Evolutionary conservation across 1,139 yeast species (phyloP), one percentile per base, ranked within the genome.

Genomic region (Wickerhamiella pararugosa): DNA sequence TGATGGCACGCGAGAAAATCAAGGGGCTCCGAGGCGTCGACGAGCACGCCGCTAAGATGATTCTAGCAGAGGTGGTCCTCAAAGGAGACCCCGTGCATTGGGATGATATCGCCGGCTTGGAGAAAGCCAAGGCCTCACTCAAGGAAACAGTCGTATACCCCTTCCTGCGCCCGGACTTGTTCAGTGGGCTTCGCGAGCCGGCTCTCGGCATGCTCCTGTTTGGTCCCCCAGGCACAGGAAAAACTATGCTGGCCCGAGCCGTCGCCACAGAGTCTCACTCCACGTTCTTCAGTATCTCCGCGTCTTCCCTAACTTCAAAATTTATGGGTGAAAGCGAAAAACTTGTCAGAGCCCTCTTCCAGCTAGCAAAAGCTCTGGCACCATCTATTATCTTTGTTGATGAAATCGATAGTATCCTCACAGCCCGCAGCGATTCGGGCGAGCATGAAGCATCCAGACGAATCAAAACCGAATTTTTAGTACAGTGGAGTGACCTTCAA

Each of bases 251-350:
- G 46, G 98, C 98, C 10, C 90, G 90, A 57, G 98, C 98, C 0
- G 97, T 90, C 4, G 99, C 99, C 27, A 90, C 98, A 0, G 99
- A 90, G 58, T 95, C 98, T 42, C 86, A 87, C 57, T 82, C 95
- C 0, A 90, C 98, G 0, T 90, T 90, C 54, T 92, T 90, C 61
- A 82, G 95, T 4, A 94, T 90, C 2, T 81, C 94, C 11, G 84
- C 96, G 0, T 81, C 94, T 7, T 97, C 90, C 60, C 70, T 90
- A 55, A 96, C 92, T 4, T 79, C 94, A 50, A 92, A 90, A 61
- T 90, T 97, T 97, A 87, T 90, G 97, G 99, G 99, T 52, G 98
- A 90, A 59, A 77, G 90, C 28, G 97, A 90, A 62, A 75, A 96
- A 63, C 73, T 90, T 47, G 98, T 90, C 29, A 87, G 87, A 58